phyloP scores from a whole-genome alignment of 1,284 basidiomycete species.

The Sutorius eximius region DNA sequence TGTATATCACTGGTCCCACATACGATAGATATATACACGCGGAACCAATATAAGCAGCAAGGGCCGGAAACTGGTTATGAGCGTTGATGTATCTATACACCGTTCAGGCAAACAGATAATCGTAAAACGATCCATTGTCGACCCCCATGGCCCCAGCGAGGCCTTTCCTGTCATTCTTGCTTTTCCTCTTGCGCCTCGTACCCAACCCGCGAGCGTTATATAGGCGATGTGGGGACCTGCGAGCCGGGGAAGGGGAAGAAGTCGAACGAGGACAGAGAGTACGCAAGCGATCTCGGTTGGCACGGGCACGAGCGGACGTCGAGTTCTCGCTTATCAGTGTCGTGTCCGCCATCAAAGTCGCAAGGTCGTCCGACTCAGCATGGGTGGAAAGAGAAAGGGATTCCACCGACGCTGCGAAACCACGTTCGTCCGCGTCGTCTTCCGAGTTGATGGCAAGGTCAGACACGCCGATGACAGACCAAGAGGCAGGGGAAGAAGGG shows the following conservation, averaged over 20 bases:
- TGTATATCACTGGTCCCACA: conserved; percentile 2
- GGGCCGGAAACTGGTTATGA: not conserved
- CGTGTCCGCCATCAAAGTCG: not conserved
- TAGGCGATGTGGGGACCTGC: conserved; percentile 30
- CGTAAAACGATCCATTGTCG: conserved; percentile 35
- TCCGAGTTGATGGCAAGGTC: conserved; percentile 15
- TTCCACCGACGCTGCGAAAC: conserved; percentile 34
- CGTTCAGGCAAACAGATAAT: conserved; percentile 43
- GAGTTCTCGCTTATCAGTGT: conserved; percentile 4
- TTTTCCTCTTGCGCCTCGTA: conserved; percentile 15
- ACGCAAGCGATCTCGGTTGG: conserved; percentile 17
- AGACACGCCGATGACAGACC: conserved; percentile 20
- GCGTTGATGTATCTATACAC: not conserved
- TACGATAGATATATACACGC: conserved; percentile 3
- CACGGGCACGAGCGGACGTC: conserved; percentile 17
- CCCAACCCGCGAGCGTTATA: conserved; percentile 11
- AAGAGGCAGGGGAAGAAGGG: conserved; percentile 24
- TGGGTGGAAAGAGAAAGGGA: conserved; percentile 30
- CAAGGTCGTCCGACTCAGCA: conserved; percentile 1
- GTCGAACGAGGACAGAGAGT: conserved; percentile 33
- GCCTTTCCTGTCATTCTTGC: conserved; percentile 14
- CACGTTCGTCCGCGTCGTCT: conserved; percentile 20
- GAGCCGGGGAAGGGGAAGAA: conserved; percentile 43
- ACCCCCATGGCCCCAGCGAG: conserved; percentile 17
- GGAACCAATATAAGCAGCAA: not conserved